A percentile compares a stretch with the other conserved stretches of the same genome.
These are phyloP conservation scores for Hymenoscyphus fructigenus DNA, from an alignment of 2,329 filamentous ascomycete genomes.

Conservation along the genomic window DNA sequence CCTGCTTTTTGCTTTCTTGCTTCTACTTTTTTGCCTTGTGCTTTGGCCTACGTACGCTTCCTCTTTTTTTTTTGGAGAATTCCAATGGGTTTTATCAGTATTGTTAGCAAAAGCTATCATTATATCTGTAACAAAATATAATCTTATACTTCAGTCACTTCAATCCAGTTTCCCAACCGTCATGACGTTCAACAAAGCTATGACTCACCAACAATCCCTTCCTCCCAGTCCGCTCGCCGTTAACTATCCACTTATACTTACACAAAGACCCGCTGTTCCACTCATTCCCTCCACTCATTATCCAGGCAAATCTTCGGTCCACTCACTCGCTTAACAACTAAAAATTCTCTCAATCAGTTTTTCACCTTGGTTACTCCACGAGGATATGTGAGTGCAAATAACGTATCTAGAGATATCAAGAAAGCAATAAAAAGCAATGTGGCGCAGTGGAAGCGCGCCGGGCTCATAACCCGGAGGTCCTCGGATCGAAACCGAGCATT, in stretches of 20 bases:
- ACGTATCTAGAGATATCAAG: not conserved
- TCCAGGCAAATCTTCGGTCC: not conserved
- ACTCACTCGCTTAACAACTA: not conserved
- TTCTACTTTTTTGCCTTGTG: not conserved
- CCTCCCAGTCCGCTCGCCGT: not conserved
- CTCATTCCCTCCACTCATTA: not conserved
- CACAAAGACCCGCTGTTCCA: not conserved
- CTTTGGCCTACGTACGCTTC: too few relatives aligned
- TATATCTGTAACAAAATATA: not conserved
- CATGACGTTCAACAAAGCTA: not conserved
- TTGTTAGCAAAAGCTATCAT: not conserved
- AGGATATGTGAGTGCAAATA: not conserved
- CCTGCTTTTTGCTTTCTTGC: too few relatives aligned
- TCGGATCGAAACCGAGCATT: conserved; percentile 39
- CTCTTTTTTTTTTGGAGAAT: not conserved
- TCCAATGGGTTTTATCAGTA: not conserved
- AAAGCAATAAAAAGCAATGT: conserved; percentile 32
- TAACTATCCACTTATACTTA: not conserved
- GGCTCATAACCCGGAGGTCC: conserved; percentile 42
- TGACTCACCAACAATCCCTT: not conserved
- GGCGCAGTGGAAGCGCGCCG: conserved; percentile 41
- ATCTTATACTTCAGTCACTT: not conserved
- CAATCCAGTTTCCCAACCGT: not conserved
- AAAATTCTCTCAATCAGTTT: not conserved
- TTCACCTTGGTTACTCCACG: not conserved